These are phyloP conservation scores for Aspergillus pseudonomiae DNA, from an alignment of 2,329 filamentous ascomycete genomes.

Conservation along the genomic window DNA sequence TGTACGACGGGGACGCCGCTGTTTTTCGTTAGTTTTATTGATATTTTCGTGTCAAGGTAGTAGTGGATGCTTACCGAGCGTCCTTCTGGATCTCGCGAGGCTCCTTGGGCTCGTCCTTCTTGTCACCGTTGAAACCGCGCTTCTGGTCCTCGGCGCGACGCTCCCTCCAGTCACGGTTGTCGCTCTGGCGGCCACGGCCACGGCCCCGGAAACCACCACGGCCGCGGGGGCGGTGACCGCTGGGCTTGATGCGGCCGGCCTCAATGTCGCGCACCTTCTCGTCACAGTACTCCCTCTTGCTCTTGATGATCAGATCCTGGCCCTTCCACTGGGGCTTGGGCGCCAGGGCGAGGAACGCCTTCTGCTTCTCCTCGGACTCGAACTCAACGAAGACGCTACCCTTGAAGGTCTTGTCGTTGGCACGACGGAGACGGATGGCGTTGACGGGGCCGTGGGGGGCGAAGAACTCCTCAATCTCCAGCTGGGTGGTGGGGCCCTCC, in stretches of 20 bases:
- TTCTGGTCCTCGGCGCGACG: constrained; percentile 49
- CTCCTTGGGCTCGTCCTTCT: constrained; percentile 23
- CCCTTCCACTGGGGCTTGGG: constrained; percentile 84
- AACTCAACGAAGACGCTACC: constrained; percentile 97
- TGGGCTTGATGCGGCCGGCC: constrained; percentile 69
- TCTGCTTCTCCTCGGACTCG: constrained; percentile 72
- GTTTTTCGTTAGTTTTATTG: constrained; percentile 21
- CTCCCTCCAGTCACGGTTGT: constrained; percentile 47
- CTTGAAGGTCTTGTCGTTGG: constrained; percentile 77
- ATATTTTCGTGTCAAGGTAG: background rate
- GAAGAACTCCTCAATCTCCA: constrained; percentile 94
- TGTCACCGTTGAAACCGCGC: constrained; percentile 38
- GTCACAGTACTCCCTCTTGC: constrained; percentile 85
- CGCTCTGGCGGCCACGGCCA: constrained; percentile 43
- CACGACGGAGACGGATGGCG: constrained; percentile 83
- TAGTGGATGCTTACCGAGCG: constrained; percentile 37
- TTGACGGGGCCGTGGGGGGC: constrained; percentile 76
- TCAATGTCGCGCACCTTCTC: constrained; percentile 74
- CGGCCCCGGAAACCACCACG: constrained; percentile 47
- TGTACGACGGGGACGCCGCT: constrained; percentile 51
- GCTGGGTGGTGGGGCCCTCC: constrained; percentile 81
- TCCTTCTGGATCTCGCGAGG: constrained; percentile 44
- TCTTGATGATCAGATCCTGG: constrained; percentile 77
- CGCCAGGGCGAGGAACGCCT: constrained; percentile 78
- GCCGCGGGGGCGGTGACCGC: constrained; percentile 34